Conservation (phyloP, 768 basidiomycete genomes). For the Pleurotus djamor region DNA sequence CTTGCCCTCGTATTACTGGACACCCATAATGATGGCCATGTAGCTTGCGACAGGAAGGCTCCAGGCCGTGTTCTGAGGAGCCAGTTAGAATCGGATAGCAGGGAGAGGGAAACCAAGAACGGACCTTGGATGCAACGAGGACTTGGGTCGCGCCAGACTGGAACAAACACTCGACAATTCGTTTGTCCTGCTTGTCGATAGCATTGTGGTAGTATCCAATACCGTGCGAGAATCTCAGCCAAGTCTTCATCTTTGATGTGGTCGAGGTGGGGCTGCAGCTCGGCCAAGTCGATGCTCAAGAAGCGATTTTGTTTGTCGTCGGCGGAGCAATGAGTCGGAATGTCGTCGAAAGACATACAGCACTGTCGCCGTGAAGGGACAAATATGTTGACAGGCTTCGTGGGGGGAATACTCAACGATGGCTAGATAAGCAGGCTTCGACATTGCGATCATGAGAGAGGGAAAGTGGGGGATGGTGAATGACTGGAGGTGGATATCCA, state of each 20-base stretch:
- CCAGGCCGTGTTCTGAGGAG: constrained; percentile 89
- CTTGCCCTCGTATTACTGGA: constrained; percentile 94
- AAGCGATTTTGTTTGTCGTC: constrained; percentile 85
- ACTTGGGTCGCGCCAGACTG: constrained; percentile 94
- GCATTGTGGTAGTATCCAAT: constrained; percentile 97
- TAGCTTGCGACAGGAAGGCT: constrained; percentile 90
- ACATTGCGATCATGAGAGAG: constrained; percentile 98
- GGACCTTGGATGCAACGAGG: constrained; percentile 88
- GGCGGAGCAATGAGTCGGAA: constrained; percentile 84
- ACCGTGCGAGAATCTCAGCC: constrained; percentile 79
- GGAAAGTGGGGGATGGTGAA: constrained; percentile 98
- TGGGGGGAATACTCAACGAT: constrained; percentile 83
- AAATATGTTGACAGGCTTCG: constrained; percentile 88
- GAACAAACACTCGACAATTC: constrained; percentile 90
- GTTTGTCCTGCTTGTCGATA: constrained; percentile 87
- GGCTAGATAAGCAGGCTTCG: constrained; percentile 94
- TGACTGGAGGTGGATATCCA: constrained; percentile 96
- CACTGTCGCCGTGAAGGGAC: constrained; percentile 94
- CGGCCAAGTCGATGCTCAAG: constrained; percentile 82
- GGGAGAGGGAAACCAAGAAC: constrained; percentile 15
- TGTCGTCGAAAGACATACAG: constrained; percentile 88
- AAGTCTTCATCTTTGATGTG: constrained; percentile 76
- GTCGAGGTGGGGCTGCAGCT: constrained; percentile 86
- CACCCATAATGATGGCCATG: constrained; percentile 99
- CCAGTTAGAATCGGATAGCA: background rate